Evolutionary conservation across 2,329 filamentous ascomycete genomes (phyloP).

Genomic region (Bipolaris gigantea): DNA sequence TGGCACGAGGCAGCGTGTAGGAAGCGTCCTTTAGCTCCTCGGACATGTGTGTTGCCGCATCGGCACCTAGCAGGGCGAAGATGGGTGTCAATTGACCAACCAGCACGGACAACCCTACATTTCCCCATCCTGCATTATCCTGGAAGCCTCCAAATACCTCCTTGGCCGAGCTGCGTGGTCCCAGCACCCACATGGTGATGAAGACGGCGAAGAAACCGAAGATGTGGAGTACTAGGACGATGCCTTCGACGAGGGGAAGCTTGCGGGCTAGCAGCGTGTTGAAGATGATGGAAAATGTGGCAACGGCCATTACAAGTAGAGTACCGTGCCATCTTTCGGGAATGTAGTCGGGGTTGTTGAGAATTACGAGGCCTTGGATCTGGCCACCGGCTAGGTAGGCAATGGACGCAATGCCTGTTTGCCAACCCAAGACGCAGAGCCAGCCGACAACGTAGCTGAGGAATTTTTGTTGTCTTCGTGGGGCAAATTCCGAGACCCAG

Average conservation of each 20-base stretch:
- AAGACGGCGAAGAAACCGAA: conserved; percentile 56
- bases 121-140: conserved; percentile 34
- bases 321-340: conserved; percentile 54
- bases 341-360: conserved; percentile 46
- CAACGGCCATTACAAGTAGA: conserved; percentile 51
- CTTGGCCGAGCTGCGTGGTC: conserved; percentile 22
- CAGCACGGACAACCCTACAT: conserved; percentile 25
- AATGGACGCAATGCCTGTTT: conserved; percentile 40
- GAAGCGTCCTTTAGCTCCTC: conserved; percentile 43
- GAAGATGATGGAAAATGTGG: conserved; percentile 44
- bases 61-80: conserved; percentile 32
- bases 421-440: conserved; percentile 49
- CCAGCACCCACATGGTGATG: conserved; percentile 36
- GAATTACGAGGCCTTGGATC: conserved; percentile 39
- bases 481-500: conserved; percentile 36
- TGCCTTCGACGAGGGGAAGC: conserved; percentile 52
- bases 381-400: conserved; percentile 35
- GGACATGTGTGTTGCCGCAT: conserved; percentile 35
- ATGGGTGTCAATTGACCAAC: conserved; percentile 28
- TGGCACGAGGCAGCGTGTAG: conserved; percentile 43
- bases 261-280: conserved; percentile 51
- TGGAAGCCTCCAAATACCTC: conserved; percentile 31
- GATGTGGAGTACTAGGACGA: conserved; percentile 53
- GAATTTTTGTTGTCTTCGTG: conserved; percentile 26
- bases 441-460: conserved; percentile 41